A percentile compares a stretch with the other conserved stretches of the same genome.
phyloP scores from a whole-genome alignment of 2,329 filamentous ascomycete species.

The Pezizomycotina sp. region DNA sequence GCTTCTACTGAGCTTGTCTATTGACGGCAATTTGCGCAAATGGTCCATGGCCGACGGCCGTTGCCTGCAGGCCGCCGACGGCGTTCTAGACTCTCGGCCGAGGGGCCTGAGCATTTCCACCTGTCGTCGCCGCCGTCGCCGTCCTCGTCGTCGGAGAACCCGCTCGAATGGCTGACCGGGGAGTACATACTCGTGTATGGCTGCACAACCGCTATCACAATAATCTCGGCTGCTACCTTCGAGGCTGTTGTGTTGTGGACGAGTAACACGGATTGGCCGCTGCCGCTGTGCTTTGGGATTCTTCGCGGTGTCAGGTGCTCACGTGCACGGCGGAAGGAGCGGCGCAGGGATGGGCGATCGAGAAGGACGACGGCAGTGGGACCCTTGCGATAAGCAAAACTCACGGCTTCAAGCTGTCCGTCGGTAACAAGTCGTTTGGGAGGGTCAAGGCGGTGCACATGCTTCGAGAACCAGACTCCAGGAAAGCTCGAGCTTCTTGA shows the following conservation, averaged over 20 bases:
- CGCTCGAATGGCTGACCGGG: constrained; percentile 16
- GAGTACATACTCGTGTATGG: constrained; percentile 22
- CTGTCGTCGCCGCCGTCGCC: constrained; percentile 10
- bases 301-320: constrained; percentile 18
- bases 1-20: constrained; percentile 20
- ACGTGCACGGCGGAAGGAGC: constrained; percentile 17
- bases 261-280: constrained; percentile 22
- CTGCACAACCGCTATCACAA: constrained; percentile 21
- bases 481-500: no score
- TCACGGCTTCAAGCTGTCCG: constrained; percentile 16
- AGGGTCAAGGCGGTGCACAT: constrained; percentile 10
- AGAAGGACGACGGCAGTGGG: constrained; percentile 9
- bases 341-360: constrained; percentile 21
- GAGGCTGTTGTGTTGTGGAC: constrained; percentile 21
- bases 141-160: constrained; percentile 9
- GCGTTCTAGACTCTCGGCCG: constrained; percentile 14
- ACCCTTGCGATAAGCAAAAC: constrained; percentile 10
- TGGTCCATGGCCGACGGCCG: constrained; percentile 21
- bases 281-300: constrained; percentile 18
- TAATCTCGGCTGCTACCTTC: constrained; percentile 22
- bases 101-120: constrained; percentile 14
- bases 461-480: constrained; percentile 19
- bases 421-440: constrained; percentile 14
- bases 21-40: constrained; percentile 20
- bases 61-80: constrained; percentile 20